These are phyloP conservation scores for Xylaria nigripes DNA, from an alignment of 495 filamentous ascomycete genomes.

Conservation along the genomic window DNA sequence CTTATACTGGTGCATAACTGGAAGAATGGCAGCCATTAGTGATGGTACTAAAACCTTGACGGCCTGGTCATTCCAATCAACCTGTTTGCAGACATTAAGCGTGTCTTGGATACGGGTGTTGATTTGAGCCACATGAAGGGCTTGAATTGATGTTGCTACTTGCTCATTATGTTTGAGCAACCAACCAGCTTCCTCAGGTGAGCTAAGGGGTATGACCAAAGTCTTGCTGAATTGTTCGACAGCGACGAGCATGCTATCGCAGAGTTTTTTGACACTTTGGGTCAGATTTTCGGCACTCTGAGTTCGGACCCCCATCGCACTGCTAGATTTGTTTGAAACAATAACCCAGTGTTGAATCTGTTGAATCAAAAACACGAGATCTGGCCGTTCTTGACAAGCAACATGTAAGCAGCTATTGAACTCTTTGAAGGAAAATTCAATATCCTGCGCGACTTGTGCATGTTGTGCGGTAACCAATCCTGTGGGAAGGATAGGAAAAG, in stretches of 20 bases:
- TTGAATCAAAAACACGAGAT: constrained; percentile 53
- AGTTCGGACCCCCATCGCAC: background rate
- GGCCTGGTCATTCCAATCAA: constrained; percentile 38
- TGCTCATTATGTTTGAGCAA: constrained; percentile 51
- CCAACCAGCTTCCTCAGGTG: constrained; percentile 54
- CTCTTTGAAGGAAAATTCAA: constrained; percentile 34
- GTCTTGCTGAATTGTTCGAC: constrained; percentile 60
- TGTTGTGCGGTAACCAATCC: constrained; percentile 43
- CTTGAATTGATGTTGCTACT: constrained; percentile 48
- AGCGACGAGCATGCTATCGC: constrained; percentile 62
- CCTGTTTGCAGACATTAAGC: constrained; percentile 37
- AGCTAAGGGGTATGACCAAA: constrained; percentile 36
- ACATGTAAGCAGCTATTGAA: constrained; percentile 39
- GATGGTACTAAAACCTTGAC: constrained; percentile 45
- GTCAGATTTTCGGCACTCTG: background rate
- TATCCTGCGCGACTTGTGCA: constrained; percentile 35
- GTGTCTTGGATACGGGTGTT: constrained; percentile 36
- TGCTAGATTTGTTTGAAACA: background rate
- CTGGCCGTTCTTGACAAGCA: constrained; percentile 41
- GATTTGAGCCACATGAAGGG: constrained; percentile 51
- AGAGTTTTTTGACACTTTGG: constrained; percentile 44
- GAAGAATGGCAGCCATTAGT: constrained; percentile 57
- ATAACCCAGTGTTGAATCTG: constrained; percentile 49
- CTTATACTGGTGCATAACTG: constrained; percentile 68
- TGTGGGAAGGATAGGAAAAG: constrained; percentile 46